Evolutionary conservation across 192 early-diverging fungal species (phyloP).

Genomic region (Kickxella alabastrina): DNA sequence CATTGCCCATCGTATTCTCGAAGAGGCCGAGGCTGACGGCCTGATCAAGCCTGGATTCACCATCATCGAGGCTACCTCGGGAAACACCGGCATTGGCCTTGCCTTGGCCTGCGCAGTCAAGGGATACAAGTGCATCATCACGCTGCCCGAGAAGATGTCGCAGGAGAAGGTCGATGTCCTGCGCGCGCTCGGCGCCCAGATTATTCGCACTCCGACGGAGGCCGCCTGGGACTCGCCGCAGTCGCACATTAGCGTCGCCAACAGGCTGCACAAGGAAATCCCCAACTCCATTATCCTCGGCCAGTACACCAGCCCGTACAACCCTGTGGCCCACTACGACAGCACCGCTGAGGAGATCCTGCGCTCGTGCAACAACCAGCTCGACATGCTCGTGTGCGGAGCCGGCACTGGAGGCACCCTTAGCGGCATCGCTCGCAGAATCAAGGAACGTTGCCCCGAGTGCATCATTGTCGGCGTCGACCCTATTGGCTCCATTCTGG

Average conservation of each 20-base stretch:
- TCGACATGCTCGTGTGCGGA: conserved; percentile 94
- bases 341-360: conserved; percentile 83
- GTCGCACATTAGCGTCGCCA: conserved; percentile 97
- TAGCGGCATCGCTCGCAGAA: conserved; percentile 85
- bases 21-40: conserved; percentile 90
- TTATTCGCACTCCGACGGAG: conserved; percentile 97
- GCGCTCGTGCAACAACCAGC: conserved; percentile 73
- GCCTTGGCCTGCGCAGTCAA: conserved; percentile 97
- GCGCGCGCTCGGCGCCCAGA: conserved; percentile 96
- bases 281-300: conserved; percentile 94
- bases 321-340: conserved; percentile 98
- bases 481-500: conserved; percentile 92
- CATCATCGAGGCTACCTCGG: conserved; percentile 98
- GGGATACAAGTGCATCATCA: conserved; percentile 97
- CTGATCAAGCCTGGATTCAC: conserved; percentile 87
- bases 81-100: conserved; percentile 99
- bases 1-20: conserved; percentile 95
- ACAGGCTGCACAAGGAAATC: conserved; percentile 90
- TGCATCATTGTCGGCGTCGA: conserved; percentile 89
- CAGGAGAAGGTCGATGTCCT: conserved; percentile 99
- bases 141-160: conserved; percentile 99
- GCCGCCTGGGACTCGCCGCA: conserved; percentile 99
- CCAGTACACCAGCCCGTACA: conserved; percentile 96
- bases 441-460: conserved; percentile 91
- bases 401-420: conserved; percentile 98